phyloP scores from a whole-genome alignment of 805 yeast genomes.

The Nematodospora valgi region DNA sequence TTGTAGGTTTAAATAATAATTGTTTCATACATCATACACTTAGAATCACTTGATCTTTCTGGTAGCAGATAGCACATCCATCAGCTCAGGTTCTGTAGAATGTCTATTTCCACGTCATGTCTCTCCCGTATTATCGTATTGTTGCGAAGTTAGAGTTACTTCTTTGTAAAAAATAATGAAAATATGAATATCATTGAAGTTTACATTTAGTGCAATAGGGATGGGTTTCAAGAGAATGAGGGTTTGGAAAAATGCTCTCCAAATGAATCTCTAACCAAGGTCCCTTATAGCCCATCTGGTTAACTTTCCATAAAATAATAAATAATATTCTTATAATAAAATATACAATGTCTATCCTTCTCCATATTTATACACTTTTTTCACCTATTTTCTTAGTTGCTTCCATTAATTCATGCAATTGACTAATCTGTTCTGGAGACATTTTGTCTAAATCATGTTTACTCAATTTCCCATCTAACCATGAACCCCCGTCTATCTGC shows the following conservation, averaged over 20 bases:
- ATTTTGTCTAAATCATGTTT: slow-evolving; percentile 68
- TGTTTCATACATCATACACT: neutral
- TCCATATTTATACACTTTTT: slow-evolving; percentile 2
- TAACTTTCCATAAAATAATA: too few species aligned
- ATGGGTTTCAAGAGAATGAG: too few species aligned
- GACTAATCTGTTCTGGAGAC: slow-evolving; percentile 88
- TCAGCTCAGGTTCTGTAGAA: too few species aligned
- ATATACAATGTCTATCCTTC: neutral
- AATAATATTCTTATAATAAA: neutral
- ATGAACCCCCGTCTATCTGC: slow-evolving; percentile 46
- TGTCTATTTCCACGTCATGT: too few species aligned
- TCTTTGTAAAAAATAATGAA: too few species aligned
- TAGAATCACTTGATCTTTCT: neutral
- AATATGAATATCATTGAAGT: too few species aligned
- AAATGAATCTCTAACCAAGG: too few species aligned
- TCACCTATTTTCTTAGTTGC: slow-evolving; percentile 49
- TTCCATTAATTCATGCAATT: slow-evolving; percentile 73
- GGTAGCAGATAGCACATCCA: slow-evolving; percentile 1
- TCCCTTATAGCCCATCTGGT: too few species aligned
- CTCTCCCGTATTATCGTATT: too few species aligned
- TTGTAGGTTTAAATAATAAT: slow-evolving; percentile 36
- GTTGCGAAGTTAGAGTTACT: too few species aligned
- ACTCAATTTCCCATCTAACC: slow-evolving; percentile 49
- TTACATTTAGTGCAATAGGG: too few species aligned
- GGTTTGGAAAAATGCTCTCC: too few species aligned